phyloP scores from a whole-genome alignment of 2,329 filamentous ascomycete species.

The Stagonosporopsis vannaccii region DNA sequence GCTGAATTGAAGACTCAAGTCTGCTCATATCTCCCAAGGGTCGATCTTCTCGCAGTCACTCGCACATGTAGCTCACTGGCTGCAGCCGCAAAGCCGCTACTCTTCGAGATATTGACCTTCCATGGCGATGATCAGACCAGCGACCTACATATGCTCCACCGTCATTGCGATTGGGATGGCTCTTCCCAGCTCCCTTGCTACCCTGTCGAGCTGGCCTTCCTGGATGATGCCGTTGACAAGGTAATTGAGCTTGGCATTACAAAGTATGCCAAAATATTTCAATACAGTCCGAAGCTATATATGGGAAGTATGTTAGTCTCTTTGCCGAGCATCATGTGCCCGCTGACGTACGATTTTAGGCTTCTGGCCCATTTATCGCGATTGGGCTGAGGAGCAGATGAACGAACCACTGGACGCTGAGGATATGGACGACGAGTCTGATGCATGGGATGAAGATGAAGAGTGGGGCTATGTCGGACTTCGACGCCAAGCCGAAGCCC shows the following conservation, averaged over 20 bases:
- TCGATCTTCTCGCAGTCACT: background rate
- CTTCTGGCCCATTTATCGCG: background rate
- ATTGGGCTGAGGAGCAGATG: background rate
- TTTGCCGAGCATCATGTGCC: background rate
- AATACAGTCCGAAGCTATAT: background rate
- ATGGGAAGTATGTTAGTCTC: background rate
- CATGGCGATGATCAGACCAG: background rate
- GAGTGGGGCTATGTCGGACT: background rate
- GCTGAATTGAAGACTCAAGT: background rate
- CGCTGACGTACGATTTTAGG: background rate
- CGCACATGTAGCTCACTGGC: background rate
- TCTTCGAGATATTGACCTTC: background rate
- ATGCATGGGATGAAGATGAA: background rate
- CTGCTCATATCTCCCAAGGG: background rate
- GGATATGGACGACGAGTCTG: background rate
- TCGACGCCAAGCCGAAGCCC: background rate
- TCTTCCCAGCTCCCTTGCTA: background rate
- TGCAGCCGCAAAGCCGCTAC: background rate
- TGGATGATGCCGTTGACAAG: background rate
- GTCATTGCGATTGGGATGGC: background rate
- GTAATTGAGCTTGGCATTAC: background rate
- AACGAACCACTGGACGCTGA: background rate
- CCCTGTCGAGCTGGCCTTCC: background rate
- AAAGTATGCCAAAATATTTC: background rate
- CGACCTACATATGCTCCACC: background rate